Evolutionary conservation across 148 eudicot species (phyloP).

Genomic region (Arbutus unedo): DNA sequence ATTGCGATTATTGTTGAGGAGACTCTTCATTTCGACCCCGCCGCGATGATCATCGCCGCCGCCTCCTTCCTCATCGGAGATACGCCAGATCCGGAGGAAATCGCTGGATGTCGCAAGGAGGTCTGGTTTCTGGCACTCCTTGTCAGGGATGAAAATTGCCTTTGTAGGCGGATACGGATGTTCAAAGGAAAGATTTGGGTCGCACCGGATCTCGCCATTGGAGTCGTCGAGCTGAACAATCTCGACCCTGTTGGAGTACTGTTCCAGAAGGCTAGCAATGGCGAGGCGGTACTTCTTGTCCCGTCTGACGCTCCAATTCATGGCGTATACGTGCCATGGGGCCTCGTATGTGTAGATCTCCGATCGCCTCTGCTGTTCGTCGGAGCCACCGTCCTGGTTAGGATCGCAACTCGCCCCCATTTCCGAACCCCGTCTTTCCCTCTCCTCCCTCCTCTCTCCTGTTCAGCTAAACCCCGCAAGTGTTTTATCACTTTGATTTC

Average conservation of each 20-base stretch:
- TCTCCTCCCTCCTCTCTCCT: no score
- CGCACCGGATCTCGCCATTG: constrained; percentile 50
- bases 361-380: constrained; percentile 62
- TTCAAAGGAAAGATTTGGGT: constrained; percentile 41
- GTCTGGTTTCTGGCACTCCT: constrained; percentile 56
- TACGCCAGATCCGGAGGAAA: constrained; percentile 55
- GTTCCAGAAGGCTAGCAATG: constrained; percentile 71
- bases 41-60: constrained; percentile 10
- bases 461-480: no score
- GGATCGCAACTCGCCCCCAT: constrained; percentile 54
- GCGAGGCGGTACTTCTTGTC: constrained; percentile 89
- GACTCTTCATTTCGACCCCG: constrained; percentile 38
- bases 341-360: constrained; percentile 97
- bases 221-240: constrained; percentile 72
- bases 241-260: constrained; percentile 65
- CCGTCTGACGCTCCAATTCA: constrained; percentile 86
- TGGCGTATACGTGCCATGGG: constrained; percentile 93
- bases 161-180: constrained; percentile 62
- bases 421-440: neutral
- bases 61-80: constrained; percentile 24
- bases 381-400: constrained; percentile 42
- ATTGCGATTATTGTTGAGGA: constrained; percentile 49
- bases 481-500: no score
- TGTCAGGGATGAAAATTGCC: constrained; percentile 54
- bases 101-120: constrained; percentile 52